Percentiles rank a stretch among this genome's conserved stretches.
phyloP scores from a whole-genome alignment of 345 rosid genomes.

The Lumnitzera racemosa region DNA sequence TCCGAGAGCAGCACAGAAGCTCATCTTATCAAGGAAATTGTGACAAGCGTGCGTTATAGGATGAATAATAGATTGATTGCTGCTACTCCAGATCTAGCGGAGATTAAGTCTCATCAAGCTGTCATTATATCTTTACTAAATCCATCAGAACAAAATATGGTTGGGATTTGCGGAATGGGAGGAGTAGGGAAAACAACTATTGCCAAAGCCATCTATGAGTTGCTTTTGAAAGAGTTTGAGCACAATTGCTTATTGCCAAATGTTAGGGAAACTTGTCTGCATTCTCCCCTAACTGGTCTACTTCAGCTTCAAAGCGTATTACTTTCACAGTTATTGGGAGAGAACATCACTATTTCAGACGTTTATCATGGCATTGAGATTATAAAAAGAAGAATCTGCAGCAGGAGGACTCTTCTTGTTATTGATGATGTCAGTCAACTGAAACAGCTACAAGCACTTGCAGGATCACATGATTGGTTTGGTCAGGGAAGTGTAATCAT shows the following conservation, averaged over 20 bases:
- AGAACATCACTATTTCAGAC: not conserved
- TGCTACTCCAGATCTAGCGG: too few relatives aligned
- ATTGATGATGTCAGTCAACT: not conserved
- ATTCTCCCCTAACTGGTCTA: not conserved
- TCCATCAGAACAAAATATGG: not conserved
- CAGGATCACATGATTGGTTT: not conserved
- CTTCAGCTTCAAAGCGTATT: not conserved
- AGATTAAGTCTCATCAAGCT: too few relatives aligned
- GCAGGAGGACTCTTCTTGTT: not conserved
- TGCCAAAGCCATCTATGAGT: not conserved
- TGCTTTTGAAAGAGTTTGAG: not conserved
- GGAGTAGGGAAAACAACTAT: not conserved
- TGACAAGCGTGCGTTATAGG: too few relatives aligned
- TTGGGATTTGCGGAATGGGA: not conserved
- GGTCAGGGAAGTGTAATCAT: not conserved
- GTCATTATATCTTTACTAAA: too few relatives aligned
- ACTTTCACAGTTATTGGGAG: not conserved
- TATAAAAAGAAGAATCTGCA: not conserved
- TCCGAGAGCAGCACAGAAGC: too few relatives aligned
- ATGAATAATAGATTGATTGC: too few relatives aligned
- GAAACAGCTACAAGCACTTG: not conserved
- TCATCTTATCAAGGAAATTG: too few relatives aligned
- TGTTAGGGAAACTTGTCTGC: not conserved
- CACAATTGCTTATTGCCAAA: not conserved
- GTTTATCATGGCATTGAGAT: not conserved